phyloP scores from a whole-genome alignment of 2,329 filamentous ascomycete genomes.

The Clonostachys sp. region DNA sequence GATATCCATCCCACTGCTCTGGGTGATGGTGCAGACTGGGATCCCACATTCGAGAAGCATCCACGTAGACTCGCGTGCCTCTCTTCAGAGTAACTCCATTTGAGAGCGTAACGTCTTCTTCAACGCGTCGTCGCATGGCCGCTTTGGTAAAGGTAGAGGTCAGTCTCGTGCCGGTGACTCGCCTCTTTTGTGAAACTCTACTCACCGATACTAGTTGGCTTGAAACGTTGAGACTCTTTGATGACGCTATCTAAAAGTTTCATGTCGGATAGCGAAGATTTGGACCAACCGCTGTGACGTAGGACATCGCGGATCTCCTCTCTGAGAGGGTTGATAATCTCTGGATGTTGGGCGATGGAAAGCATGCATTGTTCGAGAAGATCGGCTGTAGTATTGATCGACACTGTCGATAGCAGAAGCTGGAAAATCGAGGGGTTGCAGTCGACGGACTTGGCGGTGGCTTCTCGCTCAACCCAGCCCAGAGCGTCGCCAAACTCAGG shows the following conservation, averaged over 20 bases:
- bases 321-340: conserved; percentile 28
- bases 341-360: conserved; percentile 30
- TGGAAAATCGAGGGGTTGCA: conserved; percentile 8
- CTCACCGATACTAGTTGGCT: conserved; percentile 10
- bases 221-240: conserved; percentile 15
- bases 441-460: conserved; percentile 14
- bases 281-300: conserved; percentile 5
- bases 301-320: conserved; percentile 25
- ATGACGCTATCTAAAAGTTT: conserved; percentile 17
- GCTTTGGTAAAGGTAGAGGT: conserved; percentile 23
- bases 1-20: conserved; percentile 11
- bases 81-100: conserved; percentile 10
- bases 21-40: conserved; percentile 8
- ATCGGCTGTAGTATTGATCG: conserved; percentile 46
- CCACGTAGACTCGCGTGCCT: conserved; percentile 8
- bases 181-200: background rate
- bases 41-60: conserved; percentile 10
- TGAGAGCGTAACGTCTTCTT: conserved; percentile 7
- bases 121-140: conserved; percentile 3
- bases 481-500: conserved; percentile 42
- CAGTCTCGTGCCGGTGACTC: conserved; percentile 11
- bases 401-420: conserved; percentile 31
- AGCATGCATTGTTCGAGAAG: conserved; percentile 7
- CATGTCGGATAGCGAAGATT: conserved; percentile 12
- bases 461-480: conserved; percentile 46